Evolutionary conservation across 78 protist genomes (phyloP), one percentile per base, ranked within the genome.

Genomic region (Goniomonas avonlea): DNA sequence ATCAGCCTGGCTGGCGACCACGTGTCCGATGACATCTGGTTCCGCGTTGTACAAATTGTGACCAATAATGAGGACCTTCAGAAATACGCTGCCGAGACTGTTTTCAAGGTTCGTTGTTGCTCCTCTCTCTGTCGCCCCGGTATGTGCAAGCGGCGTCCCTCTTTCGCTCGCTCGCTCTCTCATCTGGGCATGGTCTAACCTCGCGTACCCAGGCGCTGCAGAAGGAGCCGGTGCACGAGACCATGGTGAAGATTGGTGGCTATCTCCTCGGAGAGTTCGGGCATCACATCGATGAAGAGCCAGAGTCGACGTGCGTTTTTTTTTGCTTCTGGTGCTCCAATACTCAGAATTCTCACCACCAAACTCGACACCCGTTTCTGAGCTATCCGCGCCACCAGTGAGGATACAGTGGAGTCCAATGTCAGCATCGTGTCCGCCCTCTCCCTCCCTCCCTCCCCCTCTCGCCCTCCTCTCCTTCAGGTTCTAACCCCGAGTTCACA

Each of bases 181-280:
- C 29, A 18, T 8, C 8, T 5, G 59, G 8, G 56, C 11, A 53
- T 37, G 50, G n/a, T 25, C 9, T 25, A 8, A 1, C 27, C 5
- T 9, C 27, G 18, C 71, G 7, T 9, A 17, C 7, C 21, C 20
- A 38, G 65, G 93, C 89, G 3, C 79, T 89, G 15, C 55, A 41
- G 25, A 8, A 15, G 9, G 81, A 86, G 13, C 9, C 29, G 29
- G 23, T 77, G 31, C 99, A 92, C 79, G 97, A 94, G 77, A 82
- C 80, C 5, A 79, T 82, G 41, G 85, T 94, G n/a, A 83, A 85
- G 73, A 85, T 92, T 9, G 94, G 87, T 25, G 89, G 85, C 37
- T 94, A 93, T 70, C 29, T 94, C 15, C 88, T 96, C 37, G 99
- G 99, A 60, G 99, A 96, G 85, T 96, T 89, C 75, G 96, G 97